Evolutionary conservation across 106 monocot genomes (phyloP).

Genomic region (Dioscorea zingiberensis): DNA sequence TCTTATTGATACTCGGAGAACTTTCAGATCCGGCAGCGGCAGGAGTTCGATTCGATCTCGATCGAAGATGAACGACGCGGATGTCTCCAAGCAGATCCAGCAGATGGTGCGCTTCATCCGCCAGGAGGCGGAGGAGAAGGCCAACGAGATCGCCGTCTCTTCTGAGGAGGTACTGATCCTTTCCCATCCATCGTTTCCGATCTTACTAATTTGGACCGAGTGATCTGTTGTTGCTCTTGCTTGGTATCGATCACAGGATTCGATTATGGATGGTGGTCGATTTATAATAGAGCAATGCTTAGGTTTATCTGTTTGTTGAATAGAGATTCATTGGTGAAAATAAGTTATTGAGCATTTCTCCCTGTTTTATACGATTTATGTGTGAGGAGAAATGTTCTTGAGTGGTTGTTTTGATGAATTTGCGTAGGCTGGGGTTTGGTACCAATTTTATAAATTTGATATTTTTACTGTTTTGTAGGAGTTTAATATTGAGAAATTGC

Average conservation of each 20-base stretch:
- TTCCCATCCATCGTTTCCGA: not conserved
- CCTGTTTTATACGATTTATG: no score
- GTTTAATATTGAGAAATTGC: slow-evolving; percentile 97
- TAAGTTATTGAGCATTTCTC: no score
- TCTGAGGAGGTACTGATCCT: slow-evolving; percentile 53
- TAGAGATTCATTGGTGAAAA: no score
- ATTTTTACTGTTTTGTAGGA: slow-evolving; percentile 42
- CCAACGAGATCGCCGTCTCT: slow-evolving; percentile 77
- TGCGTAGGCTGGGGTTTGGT: no score
- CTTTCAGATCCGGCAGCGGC: not conserved
- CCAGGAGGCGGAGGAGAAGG: slow-evolving; percentile 88
- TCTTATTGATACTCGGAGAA: not conserved
- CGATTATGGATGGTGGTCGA: no score
- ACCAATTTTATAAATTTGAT: not conserved
- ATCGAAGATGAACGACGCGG: slow-evolving; percentile 62
- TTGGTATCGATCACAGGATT: no score
- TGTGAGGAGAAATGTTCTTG: no score
- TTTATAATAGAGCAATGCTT: no score
- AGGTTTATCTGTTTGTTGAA: no score
- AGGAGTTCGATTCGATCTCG: not conserved
- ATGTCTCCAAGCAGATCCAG: slow-evolving; percentile 78
- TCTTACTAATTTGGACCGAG: not conserved
- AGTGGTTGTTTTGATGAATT: no score
- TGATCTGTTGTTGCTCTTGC: no score
- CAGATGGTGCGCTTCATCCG: slow-evolving; percentile 91